Percentiles rank a stretch among this genome's conserved stretches.
Conservation (phyloP, 176 grass and related monocot genomes). For the Triticum dicoccoides region DNA sequence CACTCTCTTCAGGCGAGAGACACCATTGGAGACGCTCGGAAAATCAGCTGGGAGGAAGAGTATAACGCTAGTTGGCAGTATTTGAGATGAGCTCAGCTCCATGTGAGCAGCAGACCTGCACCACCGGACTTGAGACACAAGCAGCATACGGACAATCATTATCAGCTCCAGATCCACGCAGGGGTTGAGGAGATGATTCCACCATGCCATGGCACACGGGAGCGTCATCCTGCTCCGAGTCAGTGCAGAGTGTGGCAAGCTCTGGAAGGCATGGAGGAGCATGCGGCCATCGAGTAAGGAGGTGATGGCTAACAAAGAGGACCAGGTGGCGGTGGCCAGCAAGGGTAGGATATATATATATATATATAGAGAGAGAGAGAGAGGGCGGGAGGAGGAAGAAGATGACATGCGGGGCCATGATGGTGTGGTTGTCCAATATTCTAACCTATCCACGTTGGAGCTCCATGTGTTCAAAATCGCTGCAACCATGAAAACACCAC, state of each 20-base stretch:
- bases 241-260: background rate
- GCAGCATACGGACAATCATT: background rate
- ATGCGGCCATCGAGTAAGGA: background rate
- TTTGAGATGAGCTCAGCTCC: background rate
- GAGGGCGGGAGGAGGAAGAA: background rate
- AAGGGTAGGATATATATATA: no score
- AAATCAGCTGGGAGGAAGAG: background rate
- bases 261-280: background rate
- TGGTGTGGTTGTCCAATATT: background rate
- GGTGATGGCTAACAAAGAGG: background rate
- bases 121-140: background rate
- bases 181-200: background rate
- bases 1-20: background rate
- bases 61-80: background rate
- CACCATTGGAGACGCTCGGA: background rate
- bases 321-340: background rate
- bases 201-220: background rate
- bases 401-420: slow-evolving; percentile 4
- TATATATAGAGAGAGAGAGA: no score
- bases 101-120: background rate
- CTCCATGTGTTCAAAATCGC: background rate
- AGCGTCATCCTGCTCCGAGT: background rate
- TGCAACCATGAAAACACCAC: background rate
- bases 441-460: background rate
- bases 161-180: background rate